These are phyloP conservation scores for Jamesozyma piceae DNA, from an alignment of 805 yeast species.

Conservation along the genomic window DNA sequence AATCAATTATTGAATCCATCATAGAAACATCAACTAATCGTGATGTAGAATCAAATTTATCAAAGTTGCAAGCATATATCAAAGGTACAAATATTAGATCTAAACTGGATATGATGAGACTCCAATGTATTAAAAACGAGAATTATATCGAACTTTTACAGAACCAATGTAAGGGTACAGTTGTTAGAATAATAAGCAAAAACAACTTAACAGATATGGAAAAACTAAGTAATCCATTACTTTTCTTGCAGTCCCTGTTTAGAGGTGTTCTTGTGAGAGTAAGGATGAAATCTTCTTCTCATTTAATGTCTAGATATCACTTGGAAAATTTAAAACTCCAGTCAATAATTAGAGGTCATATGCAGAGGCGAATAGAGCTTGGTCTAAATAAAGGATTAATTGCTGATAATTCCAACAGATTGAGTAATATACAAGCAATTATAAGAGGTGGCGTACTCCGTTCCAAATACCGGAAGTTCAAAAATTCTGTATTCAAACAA, in stretches of 20 bases:
- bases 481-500: constrained; percentile 23
- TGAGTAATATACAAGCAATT: not conserved
- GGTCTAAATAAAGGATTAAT: not conserved
- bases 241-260: constrained; percentile 18
- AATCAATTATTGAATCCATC: not conserved
- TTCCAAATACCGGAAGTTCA: not conserved
- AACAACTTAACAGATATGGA: constrained; percentile 2
- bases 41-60: constrained; percentile 7
- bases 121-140: constrained; percentile 23
- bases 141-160: constrained; percentile 28
- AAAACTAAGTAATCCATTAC: constrained; percentile 7
- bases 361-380: not conserved
- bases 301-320: not conserved
- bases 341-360: constrained; percentile 45
- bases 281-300: not conserved
- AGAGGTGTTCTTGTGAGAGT: constrained; percentile 7
- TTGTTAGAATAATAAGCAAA: constrained; percentile 21
- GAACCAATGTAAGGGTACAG: constrained; percentile 33
- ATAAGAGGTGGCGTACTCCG: not conserved
- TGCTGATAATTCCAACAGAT: too few relatives aligned
- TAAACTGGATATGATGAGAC: constrained; percentile 16
- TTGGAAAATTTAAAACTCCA: constrained; percentile 42
- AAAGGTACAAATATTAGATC: constrained; percentile 37
- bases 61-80: constrained; percentile 43
- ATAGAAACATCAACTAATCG: constrained; percentile 2